phyloP scores from a whole-genome alignment of 202 grass and related monocot species.

The Digitaria exilis region DNA sequence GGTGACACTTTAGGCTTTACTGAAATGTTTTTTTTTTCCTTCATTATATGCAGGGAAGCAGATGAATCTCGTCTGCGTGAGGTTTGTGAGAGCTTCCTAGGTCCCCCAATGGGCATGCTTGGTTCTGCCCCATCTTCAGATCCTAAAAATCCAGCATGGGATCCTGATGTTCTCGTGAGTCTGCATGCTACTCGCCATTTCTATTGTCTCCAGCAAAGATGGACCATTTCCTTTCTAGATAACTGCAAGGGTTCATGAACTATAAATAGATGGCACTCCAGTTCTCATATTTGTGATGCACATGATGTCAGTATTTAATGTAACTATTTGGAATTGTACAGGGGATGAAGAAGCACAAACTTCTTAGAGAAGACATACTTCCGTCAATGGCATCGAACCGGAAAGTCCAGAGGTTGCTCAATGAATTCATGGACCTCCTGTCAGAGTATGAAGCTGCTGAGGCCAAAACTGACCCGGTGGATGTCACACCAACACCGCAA shows the following conservation, averaged over 20 bases:
- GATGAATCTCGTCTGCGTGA: slow-evolving; percentile 88
- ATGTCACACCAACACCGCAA: slow-evolving; percentile 25
- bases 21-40: slow-evolving; percentile 9
- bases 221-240: not conserved
- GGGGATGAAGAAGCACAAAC: slow-evolving; percentile 95
- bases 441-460: slow-evolving; percentile 67
- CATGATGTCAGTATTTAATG: not conserved
- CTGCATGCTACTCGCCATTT: not conserved
- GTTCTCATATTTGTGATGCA: not conserved
- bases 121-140: slow-evolving; percentile 42
- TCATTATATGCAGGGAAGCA: slow-evolving; percentile 65
- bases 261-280: not conserved
- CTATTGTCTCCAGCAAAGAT: not conserved
- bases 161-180: slow-evolving; percentile 89
- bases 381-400: slow-evolving; percentile 90
- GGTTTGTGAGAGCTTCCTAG: slow-evolving; percentile 88
- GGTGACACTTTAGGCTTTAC: not conserved
- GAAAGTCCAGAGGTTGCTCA: slow-evolving; percentile 90
- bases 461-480: slow-evolving; percentile 57
- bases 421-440: slow-evolving; percentile 93
- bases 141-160: slow-evolving; percentile 61
- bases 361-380: slow-evolving; percentile 83
- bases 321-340: slow-evolving; percentile 30
- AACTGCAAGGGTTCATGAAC: not conserved
- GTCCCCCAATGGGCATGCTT: slow-evolving; percentile 69